Conservation (phyloP, 768 basidiomycete species). For the Rhodotorula sphaerocarpa region DNA sequence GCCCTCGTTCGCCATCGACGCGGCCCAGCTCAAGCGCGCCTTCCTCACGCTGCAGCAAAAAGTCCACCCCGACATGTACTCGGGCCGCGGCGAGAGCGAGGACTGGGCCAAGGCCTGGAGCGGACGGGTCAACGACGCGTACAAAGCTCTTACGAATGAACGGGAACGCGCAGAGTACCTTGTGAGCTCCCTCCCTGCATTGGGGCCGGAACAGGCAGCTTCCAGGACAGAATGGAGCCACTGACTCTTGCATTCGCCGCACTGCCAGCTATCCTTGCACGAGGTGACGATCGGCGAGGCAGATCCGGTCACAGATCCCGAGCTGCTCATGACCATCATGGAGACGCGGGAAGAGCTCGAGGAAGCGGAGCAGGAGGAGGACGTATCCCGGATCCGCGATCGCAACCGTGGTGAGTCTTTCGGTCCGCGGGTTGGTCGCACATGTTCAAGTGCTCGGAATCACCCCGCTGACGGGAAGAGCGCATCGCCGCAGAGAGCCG, state of each 20-base stretch:
- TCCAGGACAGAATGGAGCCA: too few species aligned
- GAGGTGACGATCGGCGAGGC: conserved; percentile 36
- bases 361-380: conserved; percentile 42
- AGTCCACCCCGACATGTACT: conserved; percentile 46
- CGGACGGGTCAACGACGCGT: conserved; percentile 74
- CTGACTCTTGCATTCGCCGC: neutral
- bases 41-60: conserved; percentile 44
- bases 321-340: conserved; percentile 35
- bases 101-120: conserved; percentile 42
- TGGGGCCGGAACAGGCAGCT: too few species aligned
- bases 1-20: conserved; percentile 40
- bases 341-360: conserved; percentile 46
- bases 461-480: neutral
- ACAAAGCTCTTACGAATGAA: conserved; percentile 40
- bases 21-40: conserved; percentile 37
- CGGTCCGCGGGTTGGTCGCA: too few species aligned
- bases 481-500: conserved; percentile 37
- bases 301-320: conserved; percentile 39
- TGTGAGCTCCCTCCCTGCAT: conserved; percentile 31
- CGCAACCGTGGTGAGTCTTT: conserved; percentile 42
- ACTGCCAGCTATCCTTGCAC: conserved; percentile 41
- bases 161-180: conserved; percentile 45
- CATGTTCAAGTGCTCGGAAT: neutral
- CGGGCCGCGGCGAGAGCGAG: conserved; percentile 38
- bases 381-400: conserved; percentile 41